Base-by-base conservation (phyloP, 2,329 filamentous ascomycete genomes). In the Cytospora schulzeri region DNA sequence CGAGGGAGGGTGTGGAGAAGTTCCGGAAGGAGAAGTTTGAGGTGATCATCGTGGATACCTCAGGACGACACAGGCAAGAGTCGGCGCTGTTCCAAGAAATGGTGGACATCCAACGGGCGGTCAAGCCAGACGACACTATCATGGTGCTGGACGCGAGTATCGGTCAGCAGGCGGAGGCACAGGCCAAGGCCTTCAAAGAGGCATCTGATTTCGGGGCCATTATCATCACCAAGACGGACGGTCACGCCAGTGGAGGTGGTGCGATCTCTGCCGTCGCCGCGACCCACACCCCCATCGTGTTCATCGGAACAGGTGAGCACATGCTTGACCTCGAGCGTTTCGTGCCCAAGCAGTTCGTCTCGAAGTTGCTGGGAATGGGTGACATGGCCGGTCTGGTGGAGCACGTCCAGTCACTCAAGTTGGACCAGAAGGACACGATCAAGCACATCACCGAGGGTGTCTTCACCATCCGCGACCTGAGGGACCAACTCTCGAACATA, bases 21-120 rank as follows among this genome's bases (percentile, higher is more conserved):
- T 99, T 99, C 83, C 97, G 97, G 81, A 98, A 97, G 82, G 95
- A 99, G 80, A 87, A 89, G 56, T 99, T 99, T 75, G 95, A 99
- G 78, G 89, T 99, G 70, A 99, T 99, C 73, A 98, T 99, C 68
- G 95, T 99, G 62, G 95, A 99, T 80, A 99, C 95, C 0, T 96
- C 92, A 55, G 95, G 95, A 76, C 85, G 95, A 70, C 95, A 99
- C 80, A 88, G 93, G 74, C 95, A 99, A 74, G 95, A 99, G 78
- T 89, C 92, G 72, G 93, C 96, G 14, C 83, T 99, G 4, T 99
- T 99, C 78, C 91, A 93, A 68, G 95, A 99, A 77, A 99, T 99
- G 95, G 86, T 93, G 66, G 93, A 99, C 73, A 98, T 99, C 66
- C 95, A 99, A 75, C 84, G 85, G 15, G 95, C 95, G 1, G 91